Percentiles rank a stretch among this genome's conserved stretches.
These are phyloP conservation scores for Boeremia exigua DNA, from an alignment of 2,329 filamentous ascomycete genomes.

Conservation along the genomic window DNA sequence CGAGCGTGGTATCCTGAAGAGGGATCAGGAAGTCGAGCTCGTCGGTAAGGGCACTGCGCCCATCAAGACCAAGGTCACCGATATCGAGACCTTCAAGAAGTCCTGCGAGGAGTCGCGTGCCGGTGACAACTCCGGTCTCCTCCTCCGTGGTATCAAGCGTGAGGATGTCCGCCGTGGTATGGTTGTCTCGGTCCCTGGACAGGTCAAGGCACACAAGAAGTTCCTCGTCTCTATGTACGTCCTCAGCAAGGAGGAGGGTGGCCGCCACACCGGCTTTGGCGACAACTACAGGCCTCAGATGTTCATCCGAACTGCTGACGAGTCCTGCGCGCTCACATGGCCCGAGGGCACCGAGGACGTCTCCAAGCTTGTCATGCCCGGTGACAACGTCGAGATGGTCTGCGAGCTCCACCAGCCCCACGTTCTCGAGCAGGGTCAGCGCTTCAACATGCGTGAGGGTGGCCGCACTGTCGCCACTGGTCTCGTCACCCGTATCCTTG, in stretches of 20 bases:
- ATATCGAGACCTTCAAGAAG: slow-evolving; percentile 99
- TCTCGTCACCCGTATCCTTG: slow-evolving; percentile 47
- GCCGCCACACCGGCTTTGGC: slow-evolving; percentile 93
- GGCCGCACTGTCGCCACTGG: slow-evolving; percentile 64
- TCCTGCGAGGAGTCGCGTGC: slow-evolving; percentile 95
- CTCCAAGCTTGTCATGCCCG: slow-evolving; percentile 90
- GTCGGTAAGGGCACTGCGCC: slow-evolving; percentile 81
- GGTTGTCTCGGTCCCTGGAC: slow-evolving; percentile 85
- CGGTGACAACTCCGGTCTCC: slow-evolving; percentile 96
- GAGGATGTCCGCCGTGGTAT: slow-evolving; percentile 95
- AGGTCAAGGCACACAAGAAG: slow-evolving; percentile 84
- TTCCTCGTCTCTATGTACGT: slow-evolving; percentile 98
- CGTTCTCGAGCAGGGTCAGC: slow-evolving; percentile 88
- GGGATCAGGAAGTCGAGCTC: slow-evolving; percentile 91
- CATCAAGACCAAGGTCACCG: slow-evolving; percentile 99
- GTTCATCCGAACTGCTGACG: slow-evolving; percentile 88
- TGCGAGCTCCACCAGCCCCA: slow-evolving; percentile 84
- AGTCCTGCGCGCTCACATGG: slow-evolving; percentile 79
- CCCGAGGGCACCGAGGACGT: slow-evolving; percentile 80
- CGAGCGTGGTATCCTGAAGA: slow-evolving; percentile 93
- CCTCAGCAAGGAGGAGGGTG: slow-evolving; percentile 96
- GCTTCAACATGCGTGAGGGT: slow-evolving; percentile 98
- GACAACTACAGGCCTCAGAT: slow-evolving; percentile 97
- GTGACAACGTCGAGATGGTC: slow-evolving; percentile 98
- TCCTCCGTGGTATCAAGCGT: slow-evolving; percentile 93